A percentile compares a stretch with the other conserved stretches of the same genome.
Conservation (phyloP, 108 stramenopile species). For the Parietichytrium sp. region DNA sequence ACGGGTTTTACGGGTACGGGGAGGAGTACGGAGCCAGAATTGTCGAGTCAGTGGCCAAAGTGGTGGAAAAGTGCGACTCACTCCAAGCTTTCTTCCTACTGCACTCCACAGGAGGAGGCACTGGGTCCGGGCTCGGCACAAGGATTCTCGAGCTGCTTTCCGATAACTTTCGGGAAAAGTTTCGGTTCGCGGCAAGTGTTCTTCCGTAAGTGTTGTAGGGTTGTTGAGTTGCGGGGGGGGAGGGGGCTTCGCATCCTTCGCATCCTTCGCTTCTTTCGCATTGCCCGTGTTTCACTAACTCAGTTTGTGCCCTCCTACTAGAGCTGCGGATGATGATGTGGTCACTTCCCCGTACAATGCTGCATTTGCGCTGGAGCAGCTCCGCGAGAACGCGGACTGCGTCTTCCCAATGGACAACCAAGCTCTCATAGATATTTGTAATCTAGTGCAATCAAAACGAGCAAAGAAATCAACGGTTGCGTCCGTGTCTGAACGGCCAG, state of each 20-base stretch:
- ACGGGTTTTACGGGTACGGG: constrained; percentile 61
- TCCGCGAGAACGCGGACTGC: constrained; percentile 65
- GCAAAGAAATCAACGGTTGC: neutral
- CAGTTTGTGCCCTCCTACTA: neutral
- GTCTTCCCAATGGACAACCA: constrained; percentile 64
- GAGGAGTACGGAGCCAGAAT: constrained; percentile 53
- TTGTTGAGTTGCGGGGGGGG: too few species aligned
- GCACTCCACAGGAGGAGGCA: constrained; percentile 68
- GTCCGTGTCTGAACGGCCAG: neutral
- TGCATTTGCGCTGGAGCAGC: constrained; percentile 55
- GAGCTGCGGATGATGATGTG: constrained; percentile 62
- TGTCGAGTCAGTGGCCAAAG: constrained; percentile 49
- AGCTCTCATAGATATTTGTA: constrained; percentile 50
- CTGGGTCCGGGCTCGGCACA: constrained; percentile 68
- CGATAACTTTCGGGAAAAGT: constrained; percentile 57
- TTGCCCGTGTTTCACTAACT: neutral
- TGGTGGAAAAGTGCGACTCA: constrained; percentile 60
- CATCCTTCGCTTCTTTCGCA: too few species aligned
- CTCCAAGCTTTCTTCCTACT: constrained; percentile 65
- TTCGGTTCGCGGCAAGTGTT: constrained; percentile 49
- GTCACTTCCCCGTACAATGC: constrained; percentile 69
- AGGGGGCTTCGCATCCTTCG: too few species aligned
- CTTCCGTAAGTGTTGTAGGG: constrained; percentile 44
- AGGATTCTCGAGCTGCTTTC: constrained; percentile 51
- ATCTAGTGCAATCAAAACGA: neutral